phyloP scores from a whole-genome alignment of 371 early-diverging fungal species.

The Furculomyces boomerangus region DNA sequence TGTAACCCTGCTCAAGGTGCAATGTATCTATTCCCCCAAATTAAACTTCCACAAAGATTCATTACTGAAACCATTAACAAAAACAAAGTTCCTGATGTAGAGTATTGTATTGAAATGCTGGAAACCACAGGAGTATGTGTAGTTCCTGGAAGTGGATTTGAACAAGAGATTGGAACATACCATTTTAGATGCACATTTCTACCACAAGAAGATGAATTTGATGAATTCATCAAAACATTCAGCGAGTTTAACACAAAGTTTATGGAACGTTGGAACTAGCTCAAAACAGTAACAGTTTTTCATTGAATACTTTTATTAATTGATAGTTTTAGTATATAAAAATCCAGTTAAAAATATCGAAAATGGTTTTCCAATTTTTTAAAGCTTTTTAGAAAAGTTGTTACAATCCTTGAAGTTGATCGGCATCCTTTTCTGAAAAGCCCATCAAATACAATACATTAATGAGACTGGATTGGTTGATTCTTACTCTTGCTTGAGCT shows the following conservation, averaged over 20 bases:
- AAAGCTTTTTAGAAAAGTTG: too few species aligned
- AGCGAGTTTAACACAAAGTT: constrained; percentile 61
- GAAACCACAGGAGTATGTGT: constrained; percentile 86
- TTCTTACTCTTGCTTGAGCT: constrained; percentile 66
- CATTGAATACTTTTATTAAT: too few species aligned
- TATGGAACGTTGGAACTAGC: too few species aligned
- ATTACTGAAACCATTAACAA: constrained; percentile 47
- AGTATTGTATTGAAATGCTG: constrained; percentile 77
- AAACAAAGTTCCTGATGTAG: constrained; percentile 56
- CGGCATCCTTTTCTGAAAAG: constrained; percentile 22
- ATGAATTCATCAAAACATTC: constrained; percentile 55
- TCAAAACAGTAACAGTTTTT: too few species aligned
- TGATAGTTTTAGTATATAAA: too few species aligned
- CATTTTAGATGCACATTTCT: constrained; percentile 93
- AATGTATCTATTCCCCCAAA: constrained; percentile 87
- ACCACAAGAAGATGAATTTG: constrained; percentile 85
- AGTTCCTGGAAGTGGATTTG: constrained; percentile 80
- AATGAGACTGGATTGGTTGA: constrained; percentile 73
- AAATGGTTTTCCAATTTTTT: too few species aligned
- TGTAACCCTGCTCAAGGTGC: constrained; percentile 84
- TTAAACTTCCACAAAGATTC: constrained; percentile 52
- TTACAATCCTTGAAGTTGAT: constrained; percentile 17
- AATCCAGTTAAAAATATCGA: too few species aligned
- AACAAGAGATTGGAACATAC: constrained; percentile 71
- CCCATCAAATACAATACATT: constrained; percentile 24